Conservation (phyloP, 495 filamentous ascomycete species). For the Aspergillus baeticus region DNA sequence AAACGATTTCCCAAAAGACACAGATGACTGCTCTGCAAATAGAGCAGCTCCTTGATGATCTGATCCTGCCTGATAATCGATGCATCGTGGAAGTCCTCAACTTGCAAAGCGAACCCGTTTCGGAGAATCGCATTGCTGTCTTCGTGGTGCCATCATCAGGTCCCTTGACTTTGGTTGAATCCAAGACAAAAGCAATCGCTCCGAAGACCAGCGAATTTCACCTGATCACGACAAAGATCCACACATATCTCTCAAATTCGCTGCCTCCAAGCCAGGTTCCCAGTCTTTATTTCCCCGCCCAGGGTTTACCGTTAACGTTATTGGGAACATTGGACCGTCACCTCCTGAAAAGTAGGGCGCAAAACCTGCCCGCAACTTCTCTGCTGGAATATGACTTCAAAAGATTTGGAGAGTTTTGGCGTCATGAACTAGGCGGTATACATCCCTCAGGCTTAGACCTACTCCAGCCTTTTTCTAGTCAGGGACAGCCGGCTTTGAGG, state of each 20-base stretch:
- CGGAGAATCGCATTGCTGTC: slow-evolving; percentile 22
- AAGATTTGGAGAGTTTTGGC: slow-evolving; percentile 10
- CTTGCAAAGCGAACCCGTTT: slow-evolving; percentile 3
- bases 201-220: slow-evolving; percentile 19
- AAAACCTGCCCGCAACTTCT: slow-evolving; percentile 16
- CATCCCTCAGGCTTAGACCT: not conserved
- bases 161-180: not conserved
- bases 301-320: slow-evolving; percentile 48
- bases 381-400: slow-evolving; percentile 10
- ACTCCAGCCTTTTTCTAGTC: not conserved
- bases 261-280: slow-evolving; percentile 56
- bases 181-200: slow-evolving; percentile 11
- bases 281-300: slow-evolving; percentile 55
- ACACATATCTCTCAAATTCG: slow-evolving; percentile 24
- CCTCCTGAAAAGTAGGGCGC: slow-evolving; percentile 18
- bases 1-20: slow-evolving; percentile 45
- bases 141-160: slow-evolving; percentile 26
- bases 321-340: slow-evolving; percentile 51
- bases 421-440: not conserved
- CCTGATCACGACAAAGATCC: slow-evolving; percentile 15
- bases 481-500: not conserved
- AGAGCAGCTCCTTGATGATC: slow-evolving; percentile 30
- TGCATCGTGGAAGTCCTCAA: slow-evolving; percentile 27
- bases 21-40: slow-evolving; percentile 49
- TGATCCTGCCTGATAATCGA: slow-evolving; percentile 17